Conservation (phyloP, 352 stramenopile species). For the Phytophthora niederhauseri region DNA sequence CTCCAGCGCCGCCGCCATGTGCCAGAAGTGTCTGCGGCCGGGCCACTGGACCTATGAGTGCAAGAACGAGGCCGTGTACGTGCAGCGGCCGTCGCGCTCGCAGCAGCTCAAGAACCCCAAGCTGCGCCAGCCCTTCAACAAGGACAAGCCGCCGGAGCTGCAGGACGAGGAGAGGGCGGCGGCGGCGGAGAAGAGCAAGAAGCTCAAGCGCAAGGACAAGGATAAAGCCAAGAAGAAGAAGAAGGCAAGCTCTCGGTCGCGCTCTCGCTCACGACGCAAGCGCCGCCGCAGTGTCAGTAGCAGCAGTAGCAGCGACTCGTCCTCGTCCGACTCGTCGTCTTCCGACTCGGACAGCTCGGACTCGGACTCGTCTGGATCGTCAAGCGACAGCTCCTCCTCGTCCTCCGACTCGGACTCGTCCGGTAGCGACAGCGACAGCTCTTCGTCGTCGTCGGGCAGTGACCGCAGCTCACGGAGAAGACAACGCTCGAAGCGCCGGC, state of each 20-base stretch:
- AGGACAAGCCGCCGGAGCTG: constrained; percentile 69
- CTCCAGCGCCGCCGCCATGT: constrained; percentile 51
- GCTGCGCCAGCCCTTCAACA: constrained; percentile 82
- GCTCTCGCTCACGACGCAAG: constrained; percentile 23
- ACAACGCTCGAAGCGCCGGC: constrained; percentile 44
- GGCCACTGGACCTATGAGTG: constrained; percentile 91
- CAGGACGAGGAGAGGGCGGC: constrained; percentile 43
- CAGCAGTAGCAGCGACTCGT: constrained; percentile 37
- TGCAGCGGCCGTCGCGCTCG: constrained; percentile 76
- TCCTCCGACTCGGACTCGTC: constrained; percentile 34
- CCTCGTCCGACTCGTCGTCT: constrained; percentile 41
- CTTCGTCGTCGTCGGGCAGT: constrained; percentile 35
- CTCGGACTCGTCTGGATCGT: constrained; percentile 24
- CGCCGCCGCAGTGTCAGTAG: constrained; percentile 39
- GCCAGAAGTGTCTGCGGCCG: constrained; percentile 81
- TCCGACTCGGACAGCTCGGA: constrained; percentile 26
- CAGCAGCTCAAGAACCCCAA: constrained; percentile 84
- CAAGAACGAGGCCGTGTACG: constrained; percentile 86
- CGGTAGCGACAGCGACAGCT: constrained; percentile 36
- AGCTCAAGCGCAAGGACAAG: constrained; percentile 8
- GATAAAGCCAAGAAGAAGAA: constrained; percentile 22
- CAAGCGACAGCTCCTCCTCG: constrained; percentile 32
- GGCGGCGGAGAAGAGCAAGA: constrained; percentile 26
- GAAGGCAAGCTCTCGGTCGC: not conserved
- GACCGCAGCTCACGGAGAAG: constrained; percentile 31